Evolutionary conservation across 495 filamentous ascomycete species (phyloP).

Genomic region (Tuber melanosporum): DNA sequence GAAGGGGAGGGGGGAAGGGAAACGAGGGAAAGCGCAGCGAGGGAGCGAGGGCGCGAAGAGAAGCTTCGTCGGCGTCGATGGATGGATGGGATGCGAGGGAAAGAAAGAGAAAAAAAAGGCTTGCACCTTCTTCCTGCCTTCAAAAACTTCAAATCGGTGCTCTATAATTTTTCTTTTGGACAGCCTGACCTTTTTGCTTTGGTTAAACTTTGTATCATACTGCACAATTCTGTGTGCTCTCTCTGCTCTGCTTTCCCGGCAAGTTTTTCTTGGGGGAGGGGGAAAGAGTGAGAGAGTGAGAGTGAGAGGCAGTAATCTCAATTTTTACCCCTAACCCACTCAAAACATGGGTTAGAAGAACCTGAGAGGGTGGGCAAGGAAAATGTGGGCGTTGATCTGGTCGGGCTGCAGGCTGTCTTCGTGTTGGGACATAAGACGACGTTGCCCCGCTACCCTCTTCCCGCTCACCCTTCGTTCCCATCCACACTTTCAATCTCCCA

Average conservation of each 20-base stretch:
- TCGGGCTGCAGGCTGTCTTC: constrained; percentile 25
- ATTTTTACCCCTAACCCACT: not conserved
- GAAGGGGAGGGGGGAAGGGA: constrained; percentile 8
- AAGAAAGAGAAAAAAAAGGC: not conserved
- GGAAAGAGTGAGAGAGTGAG: not conserved
- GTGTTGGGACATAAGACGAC: constrained; percentile 32
- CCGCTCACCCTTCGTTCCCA: constrained; percentile 33
- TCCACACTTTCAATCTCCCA: constrained; percentile 42
- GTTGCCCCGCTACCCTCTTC: constrained; percentile 30
- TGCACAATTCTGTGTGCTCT: not conserved
- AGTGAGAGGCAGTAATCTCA: not conserved
- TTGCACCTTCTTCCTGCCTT: not conserved
- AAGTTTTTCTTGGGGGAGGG: not conserved
- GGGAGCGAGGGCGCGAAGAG: not conserved
- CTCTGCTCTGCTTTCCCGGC: not conserved
- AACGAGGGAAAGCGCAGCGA: constrained; percentile 6
- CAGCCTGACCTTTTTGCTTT: not conserved
- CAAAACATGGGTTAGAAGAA: not conserved
- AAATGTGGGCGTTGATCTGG: constrained; percentile 36
- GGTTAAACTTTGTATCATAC: not conserved
- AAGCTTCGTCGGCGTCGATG: not conserved
- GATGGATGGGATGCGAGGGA: not conserved
- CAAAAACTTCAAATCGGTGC: not conserved
- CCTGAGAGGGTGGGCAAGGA: not conserved
- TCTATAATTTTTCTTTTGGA: not conserved